Evolutionary conservation across 148 eudicot genomes (phyloP).

Genomic region (Vaccinium corymbosum): DNA sequence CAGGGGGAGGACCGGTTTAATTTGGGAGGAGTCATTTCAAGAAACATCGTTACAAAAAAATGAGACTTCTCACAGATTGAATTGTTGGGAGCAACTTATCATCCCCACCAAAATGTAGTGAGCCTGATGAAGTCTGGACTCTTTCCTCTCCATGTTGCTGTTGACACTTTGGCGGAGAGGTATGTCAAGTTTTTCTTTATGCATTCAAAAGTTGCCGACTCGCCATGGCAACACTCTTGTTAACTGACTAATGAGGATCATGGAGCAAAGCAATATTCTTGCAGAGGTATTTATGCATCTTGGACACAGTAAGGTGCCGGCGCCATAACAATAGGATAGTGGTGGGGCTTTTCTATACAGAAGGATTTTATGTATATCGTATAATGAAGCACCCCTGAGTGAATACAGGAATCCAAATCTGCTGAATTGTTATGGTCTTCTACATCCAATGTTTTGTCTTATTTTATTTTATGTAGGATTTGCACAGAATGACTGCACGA

Average conservation of each 20-base stretch:
- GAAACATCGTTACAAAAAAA: neutral
- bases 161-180: neutral
- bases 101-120: neutral
- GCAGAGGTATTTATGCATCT: constrained; percentile 7
- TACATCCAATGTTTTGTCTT: neutral
- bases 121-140: neutral
- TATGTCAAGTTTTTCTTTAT: constrained; percentile 5
- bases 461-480: neutral
- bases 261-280: neutral
- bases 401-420: neutral
- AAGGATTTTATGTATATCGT: neutral
- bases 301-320: neutral
- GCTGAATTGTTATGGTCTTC: neutral
- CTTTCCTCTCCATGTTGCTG: neutral
- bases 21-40: neutral
- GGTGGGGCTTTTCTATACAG: neutral
- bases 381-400: neutral
- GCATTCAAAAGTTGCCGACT: neutral
- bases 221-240: neutral
- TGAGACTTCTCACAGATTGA: neutral
- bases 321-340: too few species aligned
- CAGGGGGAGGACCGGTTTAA: neutral
- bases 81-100: neutral
- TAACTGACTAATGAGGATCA: neutral
- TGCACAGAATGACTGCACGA: neutral